Conservation (phyloP, 306 rosid species). For the Castanea sativa region DNA sequence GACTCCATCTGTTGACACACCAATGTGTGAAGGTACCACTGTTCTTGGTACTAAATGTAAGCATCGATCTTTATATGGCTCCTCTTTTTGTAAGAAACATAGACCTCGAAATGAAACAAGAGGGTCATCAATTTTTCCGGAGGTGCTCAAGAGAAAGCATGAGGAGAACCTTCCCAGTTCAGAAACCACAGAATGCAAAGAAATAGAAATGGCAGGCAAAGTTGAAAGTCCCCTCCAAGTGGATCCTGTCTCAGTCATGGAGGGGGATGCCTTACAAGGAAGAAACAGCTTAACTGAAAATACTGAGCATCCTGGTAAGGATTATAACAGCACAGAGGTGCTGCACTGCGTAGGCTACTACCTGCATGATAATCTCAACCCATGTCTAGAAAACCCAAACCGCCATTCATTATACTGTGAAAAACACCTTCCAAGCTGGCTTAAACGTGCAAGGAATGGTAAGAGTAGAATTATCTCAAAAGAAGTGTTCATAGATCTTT, state of each 20-base stretch:
- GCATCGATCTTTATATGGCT: slow-evolving; percentile 81
- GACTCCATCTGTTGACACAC: slow-evolving; percentile 56
- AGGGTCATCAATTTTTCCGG: slow-evolving; percentile 35
- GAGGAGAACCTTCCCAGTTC: slow-evolving; percentile 46
- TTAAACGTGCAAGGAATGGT: slow-evolving; percentile 97
- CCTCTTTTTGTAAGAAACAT: slow-evolving; percentile 88
- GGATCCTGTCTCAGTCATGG: slow-evolving; percentile 48
- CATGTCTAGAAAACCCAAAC: slow-evolving; percentile 79
- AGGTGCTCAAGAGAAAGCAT: slow-evolving; percentile 59
- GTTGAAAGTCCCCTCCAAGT: slow-evolving; percentile 57
- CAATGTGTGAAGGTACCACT: slow-evolving; percentile 96
- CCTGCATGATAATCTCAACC: slow-evolving; percentile 49
- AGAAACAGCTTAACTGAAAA: slow-evolving; percentile 40
- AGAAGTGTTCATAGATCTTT: slow-evolving; percentile 88
- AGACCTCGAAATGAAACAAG: slow-evolving; percentile 59
- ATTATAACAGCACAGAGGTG: slow-evolving; percentile 37
- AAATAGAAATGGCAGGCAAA: slow-evolving; percentile 48
- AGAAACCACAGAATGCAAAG: slow-evolving; percentile 49
- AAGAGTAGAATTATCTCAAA: slow-evolving; percentile 92
- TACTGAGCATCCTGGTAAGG: slow-evolving; percentile 40
- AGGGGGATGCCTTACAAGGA: slow-evolving; percentile 36
- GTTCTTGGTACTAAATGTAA: slow-evolving; percentile 94
- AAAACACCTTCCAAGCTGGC: slow-evolving; percentile 95
- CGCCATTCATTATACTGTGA: slow-evolving; percentile 84
- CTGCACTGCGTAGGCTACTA: slow-evolving; percentile 71